Base-by-base conservation (phyloP, 2,329 filamentous ascomycete genomes). In the Pseudopyrenochaeta lycopersici region DNA sequence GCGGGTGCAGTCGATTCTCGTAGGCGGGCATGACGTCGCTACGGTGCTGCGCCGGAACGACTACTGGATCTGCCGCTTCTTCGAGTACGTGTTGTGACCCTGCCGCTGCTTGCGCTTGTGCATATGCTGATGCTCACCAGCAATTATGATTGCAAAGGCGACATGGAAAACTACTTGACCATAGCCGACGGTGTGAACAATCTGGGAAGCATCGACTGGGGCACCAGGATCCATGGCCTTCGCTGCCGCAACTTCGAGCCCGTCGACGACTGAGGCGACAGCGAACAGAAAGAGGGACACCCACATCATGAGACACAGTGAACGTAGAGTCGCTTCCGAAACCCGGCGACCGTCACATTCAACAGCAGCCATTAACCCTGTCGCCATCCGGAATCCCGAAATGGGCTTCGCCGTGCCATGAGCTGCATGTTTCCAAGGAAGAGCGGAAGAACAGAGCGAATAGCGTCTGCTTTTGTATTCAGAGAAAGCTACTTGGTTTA, bases 41-140 rank as follows among this genome's bases (percentile, higher is more conserved):
- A 41, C 54, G 3, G 72, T 75, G 27, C 44, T 69, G 31, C 52
- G 31, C 14, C 51, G 72, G 12, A 55, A 58, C 14, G 72, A 75
- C 44, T 59, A 60, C 29, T 75, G 72, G 72, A 70, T 59, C n/a
- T 75, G 72, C 49, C 60, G 61, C 30, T 72, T 75, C 18, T 75
- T 64, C 31, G 67, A 74, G 72, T 75, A 64, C 7, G 72, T 65
- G 20, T 5, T 14, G 17, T 12, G 46, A 15, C 18, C 10, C n/a
- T 9, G 23, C 46, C 15, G 30, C 15, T 21, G 14, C 11, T 20
- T 38, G 42, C 2, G 3, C 9, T 14, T 38, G 23, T 9, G 23
- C 23, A 27, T 15, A n/a, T 4, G 15, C 18, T 44, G 18, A 20
- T 27, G 23, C 29, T 27, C 30, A 40, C 58, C 66, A 75, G 72